phyloP scores from a whole-genome alignment of 192 early-diverging fungal species.

The Borealophlyctis nickersoniae region DNA sequence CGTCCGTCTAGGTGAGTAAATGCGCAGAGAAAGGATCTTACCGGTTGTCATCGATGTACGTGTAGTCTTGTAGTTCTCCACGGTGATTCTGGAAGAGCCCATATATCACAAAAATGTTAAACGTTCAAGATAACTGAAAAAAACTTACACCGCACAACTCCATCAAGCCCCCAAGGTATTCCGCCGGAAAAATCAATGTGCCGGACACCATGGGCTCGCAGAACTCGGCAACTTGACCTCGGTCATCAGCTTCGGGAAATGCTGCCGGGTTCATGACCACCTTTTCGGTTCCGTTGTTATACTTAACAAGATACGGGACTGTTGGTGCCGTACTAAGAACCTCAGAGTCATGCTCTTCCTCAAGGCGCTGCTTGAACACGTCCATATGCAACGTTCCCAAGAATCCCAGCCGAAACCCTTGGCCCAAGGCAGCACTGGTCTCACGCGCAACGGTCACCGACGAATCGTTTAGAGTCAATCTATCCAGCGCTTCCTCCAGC shows the following conservation, averaged over 20 bases:
- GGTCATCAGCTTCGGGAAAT: conserved; percentile 77
- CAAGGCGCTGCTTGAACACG: conserved; percentile 91
- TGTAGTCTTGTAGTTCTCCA: conserved; percentile 83
- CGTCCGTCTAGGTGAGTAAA: not conserved
- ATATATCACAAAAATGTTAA: not conserved
- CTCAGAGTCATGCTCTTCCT: conserved; percentile 84
- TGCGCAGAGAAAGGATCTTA: conserved; percentile 1
- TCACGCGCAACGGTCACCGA: conserved; percentile 82
- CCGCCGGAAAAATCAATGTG: conserved; percentile 82
- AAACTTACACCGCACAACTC: conserved; percentile 53
- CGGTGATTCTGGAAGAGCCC: conserved; percentile 55
- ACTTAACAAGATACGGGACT: conserved; percentile 72
- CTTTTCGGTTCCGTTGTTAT: conserved; percentile 43
- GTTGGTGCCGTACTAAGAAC: conserved; percentile 92
- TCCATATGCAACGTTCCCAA: conserved; percentile 97
- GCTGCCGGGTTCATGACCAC: conserved; percentile 81
- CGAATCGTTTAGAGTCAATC: conserved; percentile 93
- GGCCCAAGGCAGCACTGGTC: conserved; percentile 72
- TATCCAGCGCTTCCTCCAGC: conserved; percentile 85
- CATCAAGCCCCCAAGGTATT: conserved; percentile 51
- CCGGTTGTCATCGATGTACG: conserved; percentile 79
- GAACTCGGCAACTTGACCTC: conserved; percentile 57
- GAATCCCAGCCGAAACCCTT: conserved; percentile 95
- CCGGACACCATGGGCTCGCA: conserved; percentile 90
- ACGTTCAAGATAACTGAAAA: not conserved